Percentiles rank a stretch among this genome's conserved stretches.
Conservation (phyloP, 2,329 filamentous ascomycete genomes). For the Sporothrix humicola region DNA sequence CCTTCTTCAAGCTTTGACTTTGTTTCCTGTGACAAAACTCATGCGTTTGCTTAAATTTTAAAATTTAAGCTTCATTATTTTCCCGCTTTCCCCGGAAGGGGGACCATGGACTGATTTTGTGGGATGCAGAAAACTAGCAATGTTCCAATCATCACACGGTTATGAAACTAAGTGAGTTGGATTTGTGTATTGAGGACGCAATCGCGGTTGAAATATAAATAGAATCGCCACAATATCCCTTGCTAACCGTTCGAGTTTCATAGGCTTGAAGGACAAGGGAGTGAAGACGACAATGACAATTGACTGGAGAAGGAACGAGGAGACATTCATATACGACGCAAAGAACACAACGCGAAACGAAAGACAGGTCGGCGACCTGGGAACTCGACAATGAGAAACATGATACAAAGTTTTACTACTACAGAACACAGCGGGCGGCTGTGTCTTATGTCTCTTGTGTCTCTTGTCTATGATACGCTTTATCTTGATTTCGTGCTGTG, state of each 20-base stretch:
- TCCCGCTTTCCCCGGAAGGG: background rate
- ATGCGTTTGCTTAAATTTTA: background rate
- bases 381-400: background rate
- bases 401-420: background rate
- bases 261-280: background rate
- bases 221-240: background rate
- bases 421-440: conserved; percentile 12
- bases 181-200: background rate
- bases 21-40: background rate
- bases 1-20: background rate
- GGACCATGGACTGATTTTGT: background rate
- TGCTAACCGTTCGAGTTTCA: background rate
- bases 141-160: background rate
- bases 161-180: background rate
- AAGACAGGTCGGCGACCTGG: conserved; percentile 23
- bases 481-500: background rate
- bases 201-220: background rate
- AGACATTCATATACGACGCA: background rate
- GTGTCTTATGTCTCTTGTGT: background rate
- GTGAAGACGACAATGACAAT: background rate
- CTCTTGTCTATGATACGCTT: background rate
- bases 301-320: conserved; percentile 20
- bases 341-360: background rate
- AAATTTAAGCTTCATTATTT: background rate
- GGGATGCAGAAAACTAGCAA: background rate